phyloP scores from a whole-genome alignment of 2,329 filamentous ascomycete genomes.

The Cordyceps militaris region DNA sequence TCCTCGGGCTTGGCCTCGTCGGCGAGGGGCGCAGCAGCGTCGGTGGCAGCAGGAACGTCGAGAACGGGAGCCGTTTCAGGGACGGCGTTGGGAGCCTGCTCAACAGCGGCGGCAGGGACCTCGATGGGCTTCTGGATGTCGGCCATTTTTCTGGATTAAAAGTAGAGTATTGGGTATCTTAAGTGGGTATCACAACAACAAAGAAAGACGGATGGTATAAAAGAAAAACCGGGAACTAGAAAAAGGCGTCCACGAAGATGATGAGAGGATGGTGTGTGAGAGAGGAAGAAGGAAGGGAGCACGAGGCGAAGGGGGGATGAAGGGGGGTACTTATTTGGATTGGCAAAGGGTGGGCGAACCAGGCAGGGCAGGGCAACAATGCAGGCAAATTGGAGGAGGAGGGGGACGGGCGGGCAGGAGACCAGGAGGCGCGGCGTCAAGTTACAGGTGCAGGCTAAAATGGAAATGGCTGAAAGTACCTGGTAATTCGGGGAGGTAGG shows the following conservation, averaged over 20 bases:
- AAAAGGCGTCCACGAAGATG: slow-evolving; percentile 28
- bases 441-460: slow-evolving; percentile 1
- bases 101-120: slow-evolving; percentile 44
- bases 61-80: slow-evolving; percentile 18
- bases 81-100: slow-evolving; percentile 26
- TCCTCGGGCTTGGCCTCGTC: slow-evolving; percentile 33
- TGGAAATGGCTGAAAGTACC: background rate
- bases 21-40: slow-evolving; percentile 37
- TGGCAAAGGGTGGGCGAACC: slow-evolving; percentile 15
- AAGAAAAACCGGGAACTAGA: slow-evolving; percentile 31
- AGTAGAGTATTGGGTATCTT: slow-evolving; percentile 30
- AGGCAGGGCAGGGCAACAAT: slow-evolving; percentile 13
- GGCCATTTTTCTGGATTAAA: slow-evolving; percentile 54
- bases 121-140: slow-evolving; percentile 65
- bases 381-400: slow-evolving; percentile 8
- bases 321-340: slow-evolving; percentile 37
- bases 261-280: slow-evolving; percentile 22
- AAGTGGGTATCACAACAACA: slow-evolving; percentile 46
- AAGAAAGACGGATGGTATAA: slow-evolving; percentile 35
- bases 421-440: background rate
- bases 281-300: slow-evolving; percentile 11
- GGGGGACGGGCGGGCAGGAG: slow-evolving; percentile 3
- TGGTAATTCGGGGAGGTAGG: background rate
- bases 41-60: slow-evolving; percentile 28
- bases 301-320: slow-evolving; percentile 24